Evolutionary conservation across 352 stramenopile genomes (phyloP).

Genomic region (Phytopythium oedochilum): DNA sequence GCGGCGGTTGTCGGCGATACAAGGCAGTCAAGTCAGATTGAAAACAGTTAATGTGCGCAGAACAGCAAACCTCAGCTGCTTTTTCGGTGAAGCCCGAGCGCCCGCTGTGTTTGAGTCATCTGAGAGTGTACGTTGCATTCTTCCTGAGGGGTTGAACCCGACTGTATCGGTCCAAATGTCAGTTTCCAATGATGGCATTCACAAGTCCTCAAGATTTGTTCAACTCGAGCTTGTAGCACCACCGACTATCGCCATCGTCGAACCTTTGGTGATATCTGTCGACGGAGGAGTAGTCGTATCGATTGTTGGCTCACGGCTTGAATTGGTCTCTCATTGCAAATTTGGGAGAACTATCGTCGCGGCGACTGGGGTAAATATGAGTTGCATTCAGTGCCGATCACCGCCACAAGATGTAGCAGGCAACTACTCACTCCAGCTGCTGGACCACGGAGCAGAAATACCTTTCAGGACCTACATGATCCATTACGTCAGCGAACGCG

Average conservation of each 20-base stretch:
- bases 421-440: constrained; percentile 35
- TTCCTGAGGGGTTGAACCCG: constrained; percentile 21
- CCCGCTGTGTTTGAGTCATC: constrained; percentile 28
- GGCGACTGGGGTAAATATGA: constrained; percentile 22
- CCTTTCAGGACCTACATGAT: constrained; percentile 32
- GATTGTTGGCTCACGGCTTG: constrained; percentile 43
- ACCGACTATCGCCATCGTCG: constrained; percentile 34
- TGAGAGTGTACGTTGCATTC: constrained; percentile 26
- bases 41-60: constrained; percentile 28
- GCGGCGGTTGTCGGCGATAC: constrained; percentile 21
- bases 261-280: constrained; percentile 20
- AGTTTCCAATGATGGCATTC: constrained; percentile 46
- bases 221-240: constrained; percentile 38
- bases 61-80: constrained; percentile 43
- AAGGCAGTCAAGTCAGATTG: constrained; percentile 30
- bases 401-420: constrained; percentile 30
- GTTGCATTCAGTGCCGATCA: constrained; percentile 28
- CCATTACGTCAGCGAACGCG: constrained; percentile 27
- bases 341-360: constrained; percentile 39
- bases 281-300: constrained; percentile 36
- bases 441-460: constrained; percentile 34
- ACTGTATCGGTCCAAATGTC: constrained; percentile 20
- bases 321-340: constrained; percentile 59
- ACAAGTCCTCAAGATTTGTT: constrained; percentile 34
- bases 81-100: constrained; percentile 30